A percentile compares a stretch with the other conserved stretches of the same genome.
These are phyloP conservation scores for Ustilaginoidea virens DNA, from an alignment of 2,329 filamentous ascomycete genomes.

Conservation along the genomic window DNA sequence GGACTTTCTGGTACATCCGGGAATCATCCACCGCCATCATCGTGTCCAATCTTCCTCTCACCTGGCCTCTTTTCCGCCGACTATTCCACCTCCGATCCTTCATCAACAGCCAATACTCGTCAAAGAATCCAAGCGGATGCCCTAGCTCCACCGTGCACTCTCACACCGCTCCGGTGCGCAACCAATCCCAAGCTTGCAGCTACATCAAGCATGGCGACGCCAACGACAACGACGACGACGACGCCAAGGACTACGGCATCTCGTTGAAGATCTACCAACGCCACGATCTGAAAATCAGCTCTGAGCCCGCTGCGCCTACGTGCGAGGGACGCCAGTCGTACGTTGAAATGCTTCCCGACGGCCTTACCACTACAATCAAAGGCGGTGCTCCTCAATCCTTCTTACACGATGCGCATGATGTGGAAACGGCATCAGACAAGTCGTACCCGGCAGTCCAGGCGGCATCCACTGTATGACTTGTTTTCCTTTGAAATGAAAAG, in stretches of 20 bases:
- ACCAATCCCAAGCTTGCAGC: no score
- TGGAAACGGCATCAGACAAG: slow-evolving; percentile 1
- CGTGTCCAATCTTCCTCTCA: slow-evolving; percentile 25
- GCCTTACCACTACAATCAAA: slow-evolving; percentile 4
- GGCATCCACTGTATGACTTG: background rate
- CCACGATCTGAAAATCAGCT: slow-evolving; percentile 17
- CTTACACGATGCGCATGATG: background rate
- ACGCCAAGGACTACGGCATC: slow-evolving; percentile 16
- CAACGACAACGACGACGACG: slow-evolving; percentile 20
- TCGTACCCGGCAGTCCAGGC: slow-evolving; percentile 1
- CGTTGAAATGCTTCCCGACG: slow-evolving; percentile 3
- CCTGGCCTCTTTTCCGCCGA: slow-evolving; percentile 25
- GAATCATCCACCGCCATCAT: slow-evolving; percentile 30
- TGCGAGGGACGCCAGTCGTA: slow-evolving; percentile 1
- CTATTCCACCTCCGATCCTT: slow-evolving; percentile 18
- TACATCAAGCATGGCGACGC: slow-evolving; percentile 2
- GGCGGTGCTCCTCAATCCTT: slow-evolving; percentile 3
- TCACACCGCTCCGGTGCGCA: no score
- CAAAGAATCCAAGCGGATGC: slow-evolving; percentile 5
- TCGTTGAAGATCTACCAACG: slow-evolving; percentile 22
- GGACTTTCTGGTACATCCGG: slow-evolving; percentile 30
- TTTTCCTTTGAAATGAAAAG: no score
- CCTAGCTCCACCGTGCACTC: slow-evolving; percentile 1
- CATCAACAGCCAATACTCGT: slow-evolving; percentile 5
- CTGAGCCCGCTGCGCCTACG: slow-evolving; percentile 3